Evolutionary conservation across 2,329 filamentous ascomycete species (phyloP).

Genomic region (Pestalotiopsis sp.): DNA sequence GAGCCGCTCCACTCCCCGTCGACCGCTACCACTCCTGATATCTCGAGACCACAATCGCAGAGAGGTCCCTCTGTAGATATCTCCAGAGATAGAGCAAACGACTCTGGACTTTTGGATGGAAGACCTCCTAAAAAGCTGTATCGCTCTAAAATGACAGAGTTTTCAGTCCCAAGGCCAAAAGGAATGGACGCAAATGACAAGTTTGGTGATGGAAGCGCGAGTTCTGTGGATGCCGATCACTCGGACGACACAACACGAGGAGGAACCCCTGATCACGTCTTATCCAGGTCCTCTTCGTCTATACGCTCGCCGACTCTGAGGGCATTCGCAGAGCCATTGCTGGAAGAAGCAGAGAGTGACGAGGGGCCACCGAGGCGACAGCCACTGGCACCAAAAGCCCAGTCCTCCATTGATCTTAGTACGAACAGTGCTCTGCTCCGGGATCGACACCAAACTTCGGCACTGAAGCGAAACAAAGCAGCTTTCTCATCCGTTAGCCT

Average conservation of each 20-base stretch:
- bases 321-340: constrained; percentile 21
- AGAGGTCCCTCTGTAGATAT: constrained; percentile 29
- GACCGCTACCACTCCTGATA: constrained; percentile 40
- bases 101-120: constrained; percentile 15
- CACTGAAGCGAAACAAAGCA: constrained; percentile 24
- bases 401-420: constrained; percentile 29
- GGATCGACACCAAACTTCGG: constrained; percentile 40
- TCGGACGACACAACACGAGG: neutral
- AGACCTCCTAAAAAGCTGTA: constrained; percentile 10
- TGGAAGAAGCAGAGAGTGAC: constrained; percentile 18
- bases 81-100: constrained; percentile 9
- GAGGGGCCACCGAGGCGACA: constrained; percentile 12
- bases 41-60: constrained; percentile 41
- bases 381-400: constrained; percentile 22
- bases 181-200: neutral
- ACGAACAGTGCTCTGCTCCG: constrained; percentile 35
- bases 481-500: constrained; percentile 24
- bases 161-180: neutral
- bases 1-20: constrained; percentile 38
- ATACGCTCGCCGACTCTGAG: constrained; percentile 21
- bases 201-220: neutral
- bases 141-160: neutral
- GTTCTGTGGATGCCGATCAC: neutral
- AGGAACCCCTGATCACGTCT: neutral
- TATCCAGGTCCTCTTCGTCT: constrained; percentile 19